Base-by-base conservation (phyloP, 2,329 filamentous ascomycete genomes). In the Zalaria obscura region DNA sequence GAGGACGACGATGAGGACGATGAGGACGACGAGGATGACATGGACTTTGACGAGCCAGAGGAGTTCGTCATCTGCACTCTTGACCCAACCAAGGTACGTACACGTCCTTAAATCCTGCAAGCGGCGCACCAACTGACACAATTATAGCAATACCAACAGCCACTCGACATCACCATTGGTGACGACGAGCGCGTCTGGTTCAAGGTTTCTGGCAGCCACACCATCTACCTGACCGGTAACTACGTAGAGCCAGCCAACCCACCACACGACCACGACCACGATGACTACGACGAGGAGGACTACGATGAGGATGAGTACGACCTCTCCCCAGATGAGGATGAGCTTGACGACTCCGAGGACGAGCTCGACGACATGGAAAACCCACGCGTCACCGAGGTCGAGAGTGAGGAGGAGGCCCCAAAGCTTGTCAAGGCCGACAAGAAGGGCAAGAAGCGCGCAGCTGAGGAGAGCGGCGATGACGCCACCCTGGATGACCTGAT, bases 41-140 rank as follows among this genome's bases (percentile, higher is more conserved):
- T 75, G 26, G 75, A 77, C 28, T 74, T 81, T 41, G 72, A 75
- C 45, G 74, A 72, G 56, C 69, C 89, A 40, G 86, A 95, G 63
- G 84, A 95, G 69, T 85, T 84, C 55, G 87, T 96, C 52, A 69
- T 98, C 54, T 98, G 91, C 76, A 98, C 91, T 47, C 77, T 98
- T 41, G 88, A 96, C 67, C 84, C 88, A 28, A 78, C 86, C 64
- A 84, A 81, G 70, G 91, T 95, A 79, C 26, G 33, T 35, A 9
- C 34, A 11, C 27, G 41, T 27, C 4, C 47, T 38, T 50, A 65
- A 56, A 63, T 56, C 45, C 6, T 33, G 18, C 18, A 18, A 18
- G 18, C 18, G 18, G 18, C 18, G 18, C 18, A 18, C 18, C 18
- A 18, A 18, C 18, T 18, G 18, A 18, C 18, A 18, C 6, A 41